Evolutionary conservation across 768 basidiomycete species (phyloP).

Genomic region (Leccinellum rugosiceps): DNA sequence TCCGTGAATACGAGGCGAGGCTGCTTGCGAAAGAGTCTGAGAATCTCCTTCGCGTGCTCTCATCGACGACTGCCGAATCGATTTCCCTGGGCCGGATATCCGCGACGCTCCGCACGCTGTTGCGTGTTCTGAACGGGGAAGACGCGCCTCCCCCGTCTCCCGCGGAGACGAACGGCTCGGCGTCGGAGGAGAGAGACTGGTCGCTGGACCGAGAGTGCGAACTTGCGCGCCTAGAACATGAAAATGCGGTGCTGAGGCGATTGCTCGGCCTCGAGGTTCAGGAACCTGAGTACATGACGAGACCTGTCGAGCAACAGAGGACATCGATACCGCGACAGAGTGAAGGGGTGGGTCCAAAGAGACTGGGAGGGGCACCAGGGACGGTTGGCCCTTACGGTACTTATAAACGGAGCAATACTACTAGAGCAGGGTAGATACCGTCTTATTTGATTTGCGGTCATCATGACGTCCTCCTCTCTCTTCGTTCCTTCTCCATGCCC

Average conservation of each 20-base stretch:
- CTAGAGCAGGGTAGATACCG: conserved; percentile 14
- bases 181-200: conserved; percentile 42
- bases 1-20: conserved; percentile 87
- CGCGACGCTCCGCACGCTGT: conserved; percentile 59
- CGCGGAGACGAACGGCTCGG: neutral
- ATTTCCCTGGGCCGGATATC: conserved; percentile 70
- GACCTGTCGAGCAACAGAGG: conserved; percentile 12
- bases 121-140: conserved; percentile 72
- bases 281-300: conserved; percentile 13
- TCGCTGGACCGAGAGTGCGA: conserved; percentile 90
- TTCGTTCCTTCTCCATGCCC: conserved; percentile 1
- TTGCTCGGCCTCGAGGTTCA: conserved; percentile 54
- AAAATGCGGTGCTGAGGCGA: conserved; percentile 78
- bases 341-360: conserved; percentile 19
- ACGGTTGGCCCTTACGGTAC: conserved; percentile 44
- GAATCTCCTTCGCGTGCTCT: conserved; percentile 54
- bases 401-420: conserved; percentile 33
- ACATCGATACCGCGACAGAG: conserved; percentile 10
- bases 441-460: neutral
- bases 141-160: conserved; percentile 29
- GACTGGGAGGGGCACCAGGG: conserved; percentile 34
- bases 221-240: conserved; percentile 78
- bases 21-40: conserved; percentile 75
- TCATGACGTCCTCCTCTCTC: conserved; percentile 2
- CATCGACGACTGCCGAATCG: conserved; percentile 61